Evolutionary conservation across 2,329 filamentous ascomycete genomes (phyloP), one percentile per base, ranked within the genome.

Genomic region (Colletotrichum noveboracense): DNA sequence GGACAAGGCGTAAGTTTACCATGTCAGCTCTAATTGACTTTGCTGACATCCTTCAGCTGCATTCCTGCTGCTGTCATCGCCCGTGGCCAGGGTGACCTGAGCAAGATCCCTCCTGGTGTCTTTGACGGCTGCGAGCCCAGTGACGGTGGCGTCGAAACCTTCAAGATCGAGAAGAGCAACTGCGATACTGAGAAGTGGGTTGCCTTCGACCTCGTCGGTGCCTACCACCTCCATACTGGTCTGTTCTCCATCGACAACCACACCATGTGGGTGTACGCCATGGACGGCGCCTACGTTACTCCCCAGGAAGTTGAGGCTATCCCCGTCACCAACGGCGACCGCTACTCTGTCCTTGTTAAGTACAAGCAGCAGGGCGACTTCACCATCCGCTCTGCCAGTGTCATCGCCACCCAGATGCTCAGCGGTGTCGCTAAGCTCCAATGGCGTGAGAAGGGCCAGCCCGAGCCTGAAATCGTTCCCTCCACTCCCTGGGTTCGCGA

Each of bases 171-270:
- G 69, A 76, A 74, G 58, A 32, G 80, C 81, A 78, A 83, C 2
- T 85, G 87, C 6, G 79, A 83, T 6, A 67, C 75, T 36, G 79
- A 82, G n/a, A 81, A 83, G 38, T 92, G 90, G 90, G 79, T 88
- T n/a, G 89, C 89, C 9, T 82, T 93, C 16, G 88, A 91, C 76
- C 79, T 92, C n/a, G 87, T 93, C 72, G 88, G 86, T n/a, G 84
- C 88, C 4, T 85, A 88, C 66, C 85, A 87, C 66, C 86, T 90
- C 30, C 81, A 88, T 64, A 87, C 85, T 0, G 84, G 84, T 4
- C 78, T 84, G 7, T 85, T 88, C 76, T 87, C 88, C 34, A 88
- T 91, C 65, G 90, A 91, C 79, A 86, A 88, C 71, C 88, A 89
- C 69, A 84, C 87, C 24, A 83, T 91, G 82, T 90, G 85, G 83